Evolutionary conservation across 225 moss, liverwort and hornwort species (phyloP), one percentile per base, ranked within the genome.

Genomic region (Straminergon stramineum): DNA sequence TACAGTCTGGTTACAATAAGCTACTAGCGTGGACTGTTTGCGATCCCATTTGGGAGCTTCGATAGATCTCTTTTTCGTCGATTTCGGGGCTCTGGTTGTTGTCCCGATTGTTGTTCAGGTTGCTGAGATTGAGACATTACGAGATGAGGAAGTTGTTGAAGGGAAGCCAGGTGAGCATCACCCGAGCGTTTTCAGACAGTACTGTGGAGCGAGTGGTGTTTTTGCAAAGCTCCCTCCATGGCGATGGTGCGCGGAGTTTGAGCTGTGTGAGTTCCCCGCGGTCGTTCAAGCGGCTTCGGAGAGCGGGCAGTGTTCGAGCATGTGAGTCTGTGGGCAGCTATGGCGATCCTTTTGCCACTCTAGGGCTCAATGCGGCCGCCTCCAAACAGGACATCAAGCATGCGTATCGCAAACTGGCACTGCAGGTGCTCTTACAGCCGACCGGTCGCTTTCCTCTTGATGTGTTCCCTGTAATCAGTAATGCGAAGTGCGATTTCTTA

Each of bases 381-480:
- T 95, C 96, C 55, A 95, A 88, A 87, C 94, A 91, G 60, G 97
- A 97, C 64, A 96, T 96, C 78, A 95, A 96, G 90, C 92, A 86
- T 41, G 96, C 97, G 13, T 95, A 93, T 73, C 91, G 95, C 60
- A 89, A 93, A 43, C 84, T 94, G 43, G 95, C 94, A 19, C 93
- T 95, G 62, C 86, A 96, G 94, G 93, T 92, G 52, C 35, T 37
- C 67, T 63, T 4, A 16, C 22, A 63, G 15, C 9, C 35, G 26
- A 62, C 28, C 41, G 18, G 18, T 39, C 61, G 41, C 81, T 30
- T 20, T 30, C 11, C 61, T 81, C 81, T 81, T 81, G 31, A 61
- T 81, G 41, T 11, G 19, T 61, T 81, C 43, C 13, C 28, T 13
- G 13, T 60, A 61, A 58, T 81, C 62, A 48, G 69, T 55, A 35